Evolutionary conservation across 2,329 filamentous ascomycete species (phyloP).

Genomic region (Bipolaris oryzae): DNA sequence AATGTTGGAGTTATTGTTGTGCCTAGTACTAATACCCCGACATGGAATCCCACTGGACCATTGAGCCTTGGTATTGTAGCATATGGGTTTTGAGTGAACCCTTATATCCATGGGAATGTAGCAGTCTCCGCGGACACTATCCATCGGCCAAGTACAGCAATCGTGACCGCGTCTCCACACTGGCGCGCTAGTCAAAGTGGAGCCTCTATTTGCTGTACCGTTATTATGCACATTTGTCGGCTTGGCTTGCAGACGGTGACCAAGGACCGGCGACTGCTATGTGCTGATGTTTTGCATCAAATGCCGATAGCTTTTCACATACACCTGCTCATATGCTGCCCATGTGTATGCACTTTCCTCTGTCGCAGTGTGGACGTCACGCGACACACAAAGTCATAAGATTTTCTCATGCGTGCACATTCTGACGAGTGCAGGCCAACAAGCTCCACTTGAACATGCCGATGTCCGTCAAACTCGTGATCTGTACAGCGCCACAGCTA

Average conservation of each 20-base stretch:
- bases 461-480: constrained; percentile 9
- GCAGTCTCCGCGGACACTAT: background rate
- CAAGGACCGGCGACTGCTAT: background rate
- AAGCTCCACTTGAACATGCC: constrained; percentile 7
- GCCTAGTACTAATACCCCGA: background rate
- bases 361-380: background rate
- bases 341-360: background rate
- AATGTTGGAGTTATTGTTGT: background rate
- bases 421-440: background rate
- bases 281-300: background rate
- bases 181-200: background rate
- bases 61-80: background rate
- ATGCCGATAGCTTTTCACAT: background rate
- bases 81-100: background rate
- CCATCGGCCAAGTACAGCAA: constrained; percentile 2
- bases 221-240: background rate
- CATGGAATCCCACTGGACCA: background rate
- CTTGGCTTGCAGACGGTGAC: background rate
- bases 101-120: background rate
- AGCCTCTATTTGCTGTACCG: background rate
- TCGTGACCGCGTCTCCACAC: constrained; percentile 7
- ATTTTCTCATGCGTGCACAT: background rate
- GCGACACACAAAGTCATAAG: background rate
- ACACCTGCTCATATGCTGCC: background rate
- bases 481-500: constrained; percentile 10